Percentiles rank a stretch among this genome's conserved stretches.
These are phyloP conservation scores for Fraxinus pennsylvanica DNA, from an alignment of 257 asterid genomes.

Conservation along the genomic window DNA sequence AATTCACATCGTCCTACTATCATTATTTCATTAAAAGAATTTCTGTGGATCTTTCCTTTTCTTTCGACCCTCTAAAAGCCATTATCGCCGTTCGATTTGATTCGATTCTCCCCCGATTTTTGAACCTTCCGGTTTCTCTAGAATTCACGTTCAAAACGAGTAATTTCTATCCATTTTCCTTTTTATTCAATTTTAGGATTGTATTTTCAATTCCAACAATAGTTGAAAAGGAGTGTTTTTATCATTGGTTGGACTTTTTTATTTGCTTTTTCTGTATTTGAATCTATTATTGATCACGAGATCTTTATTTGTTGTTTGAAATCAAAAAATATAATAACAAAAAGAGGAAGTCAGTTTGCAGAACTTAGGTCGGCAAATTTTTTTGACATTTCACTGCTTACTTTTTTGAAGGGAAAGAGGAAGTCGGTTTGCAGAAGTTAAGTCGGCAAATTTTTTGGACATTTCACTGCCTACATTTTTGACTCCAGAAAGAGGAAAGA, in stretches of 20 bases:
- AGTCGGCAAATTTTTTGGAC: no score
- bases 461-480: no score
- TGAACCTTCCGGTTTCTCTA: not conserved
- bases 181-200: not conserved
- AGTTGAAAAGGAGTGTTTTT: not conserved
- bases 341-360: no score
- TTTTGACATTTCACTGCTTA: no score
- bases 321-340: no score
- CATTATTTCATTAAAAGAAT: no score
- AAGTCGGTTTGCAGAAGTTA: no score
- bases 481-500: no score
- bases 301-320: no score
- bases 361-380: no score
- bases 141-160: not conserved
- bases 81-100: conserved; percentile 20
- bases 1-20: no score
- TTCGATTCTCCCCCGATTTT: not conserved
- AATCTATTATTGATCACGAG: conserved; percentile 22
- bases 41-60: not conserved
- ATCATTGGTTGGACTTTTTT: not conserved
- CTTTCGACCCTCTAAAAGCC: conserved; percentile 34
- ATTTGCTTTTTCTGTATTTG: not conserved
- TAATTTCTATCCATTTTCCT: not conserved
- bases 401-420: no score
- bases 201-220: conserved; percentile 9